Conservation (phyloP, 768 basidiomycete genomes). For the Leccinum uliginosum region DNA sequence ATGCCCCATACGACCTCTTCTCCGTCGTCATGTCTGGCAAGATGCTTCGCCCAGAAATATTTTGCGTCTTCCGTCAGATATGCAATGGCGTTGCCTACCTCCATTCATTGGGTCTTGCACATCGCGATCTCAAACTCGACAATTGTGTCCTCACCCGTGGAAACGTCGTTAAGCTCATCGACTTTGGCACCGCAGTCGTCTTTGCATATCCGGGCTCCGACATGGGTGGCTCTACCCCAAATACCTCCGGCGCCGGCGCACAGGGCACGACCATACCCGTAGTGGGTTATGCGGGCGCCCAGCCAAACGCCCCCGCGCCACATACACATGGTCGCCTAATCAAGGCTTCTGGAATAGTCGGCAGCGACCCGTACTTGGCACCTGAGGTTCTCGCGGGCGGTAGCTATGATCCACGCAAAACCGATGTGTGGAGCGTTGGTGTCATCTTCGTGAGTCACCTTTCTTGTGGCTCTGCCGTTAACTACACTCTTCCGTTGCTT, state of each 20-base stretch:
- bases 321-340: conserved; percentile 40
- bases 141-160: conserved; percentile 98
- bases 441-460: conserved; percentile 83
- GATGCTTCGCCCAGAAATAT: conserved; percentile 97
- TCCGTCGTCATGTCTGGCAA: conserved; percentile 99
- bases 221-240: conserved; percentile 35
- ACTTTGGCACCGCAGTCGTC: conserved; percentile 99
- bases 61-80: conserved; percentile 98
- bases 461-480: neutral
- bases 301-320: conserved; percentile 30
- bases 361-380: conserved; percentile 96
- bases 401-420: conserved; percentile 91
- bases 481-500: neutral
- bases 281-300: conserved; percentile 17
- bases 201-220: conserved; percentile 96
- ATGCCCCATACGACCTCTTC: conserved; percentile 97
- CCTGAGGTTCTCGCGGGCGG: conserved; percentile 86
- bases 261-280: conserved; percentile 3
- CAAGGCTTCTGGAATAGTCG: conserved; percentile 85
- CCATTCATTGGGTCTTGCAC: conserved; percentile 95
- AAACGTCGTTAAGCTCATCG: conserved; percentile 97
- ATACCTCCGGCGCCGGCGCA: conserved; percentile 6
- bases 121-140: conserved; percentile 98
- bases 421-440: conserved; percentile 97
- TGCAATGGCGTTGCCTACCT: conserved; percentile 98